Evolutionary conservation across 169 alveolate species (phyloP).

Genomic region (Plasmodium knowlesi): DNA sequence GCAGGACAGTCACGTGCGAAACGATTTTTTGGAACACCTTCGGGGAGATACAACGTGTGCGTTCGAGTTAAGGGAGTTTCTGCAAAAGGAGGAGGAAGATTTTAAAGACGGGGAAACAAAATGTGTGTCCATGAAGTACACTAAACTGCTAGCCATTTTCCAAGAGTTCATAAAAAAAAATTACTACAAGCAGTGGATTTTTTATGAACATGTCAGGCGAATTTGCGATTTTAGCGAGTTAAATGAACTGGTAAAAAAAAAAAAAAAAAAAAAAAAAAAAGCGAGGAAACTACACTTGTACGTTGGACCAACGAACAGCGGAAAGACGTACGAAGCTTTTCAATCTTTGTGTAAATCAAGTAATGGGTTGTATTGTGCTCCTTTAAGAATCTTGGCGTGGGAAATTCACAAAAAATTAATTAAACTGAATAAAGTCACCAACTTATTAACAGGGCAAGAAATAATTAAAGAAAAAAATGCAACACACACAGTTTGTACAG

Average conservation of each 20-base stretch:
- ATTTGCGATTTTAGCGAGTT: constrained; percentile 52
- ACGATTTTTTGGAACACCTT: constrained; percentile 24
- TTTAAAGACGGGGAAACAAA: neutral
- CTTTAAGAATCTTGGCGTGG: constrained; percentile 93
- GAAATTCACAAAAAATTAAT: constrained; percentile 88
- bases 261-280: constrained; percentile 71
- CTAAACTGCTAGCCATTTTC: constrained; percentile 19
- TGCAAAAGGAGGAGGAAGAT: neutral
- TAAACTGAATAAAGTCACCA: constrained; percentile 81
- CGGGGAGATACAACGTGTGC: neutral
- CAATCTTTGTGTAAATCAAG: constrained; percentile 83
- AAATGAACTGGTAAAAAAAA: constrained; percentile 17
- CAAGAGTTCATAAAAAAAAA: constrained; percentile 30
- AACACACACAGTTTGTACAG: constrained; percentile 92
- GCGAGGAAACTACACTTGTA: constrained; percentile 86
- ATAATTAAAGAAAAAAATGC: constrained; percentile 10
- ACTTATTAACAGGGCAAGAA: constrained; percentile 93
- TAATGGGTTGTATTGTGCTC: constrained; percentile 92
- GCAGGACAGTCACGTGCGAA: constrained; percentile 36
- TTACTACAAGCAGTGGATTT: constrained; percentile 63
- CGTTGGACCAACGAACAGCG: constrained; percentile 95
- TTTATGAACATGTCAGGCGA: constrained; percentile 52
- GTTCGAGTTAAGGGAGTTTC: constrained; percentile 1
- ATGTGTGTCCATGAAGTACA: neutral
- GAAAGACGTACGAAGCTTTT: constrained; percentile 93